Conservation (phyloP, 345 rosid genomes). For the Durio zibethinus region DNA sequence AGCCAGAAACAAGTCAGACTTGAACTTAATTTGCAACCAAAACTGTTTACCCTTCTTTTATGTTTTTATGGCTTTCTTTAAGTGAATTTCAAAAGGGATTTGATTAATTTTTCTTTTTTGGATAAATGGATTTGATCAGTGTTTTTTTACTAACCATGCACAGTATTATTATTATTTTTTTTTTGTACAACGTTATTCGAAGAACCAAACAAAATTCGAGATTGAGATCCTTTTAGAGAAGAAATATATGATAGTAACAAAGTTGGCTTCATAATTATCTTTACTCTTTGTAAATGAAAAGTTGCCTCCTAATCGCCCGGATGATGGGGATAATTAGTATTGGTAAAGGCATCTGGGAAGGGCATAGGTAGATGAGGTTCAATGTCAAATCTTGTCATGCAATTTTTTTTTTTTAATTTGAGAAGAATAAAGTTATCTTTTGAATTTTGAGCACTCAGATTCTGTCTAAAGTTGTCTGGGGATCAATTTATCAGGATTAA, state of each 20-base stretch:
- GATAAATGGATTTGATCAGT: too few relatives aligned
- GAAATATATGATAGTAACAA: too few relatives aligned
- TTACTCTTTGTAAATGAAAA: neutral
- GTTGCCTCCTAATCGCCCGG: neutral
- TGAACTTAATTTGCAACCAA: neutral
- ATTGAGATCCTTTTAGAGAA: too few relatives aligned
- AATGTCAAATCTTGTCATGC: neutral
- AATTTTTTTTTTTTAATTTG: too few relatives aligned
- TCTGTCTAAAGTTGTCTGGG: neutral
- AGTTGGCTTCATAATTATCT: too few relatives aligned
- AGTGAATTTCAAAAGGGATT: too few relatives aligned
- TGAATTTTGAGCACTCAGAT: constrained; percentile 11
- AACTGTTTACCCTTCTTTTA: neutral
- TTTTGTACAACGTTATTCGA: too few relatives aligned
- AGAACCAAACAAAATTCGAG: too few relatives aligned
- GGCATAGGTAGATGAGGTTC: neutral
- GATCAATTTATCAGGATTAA: neutral
- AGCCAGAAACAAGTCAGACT: neutral
- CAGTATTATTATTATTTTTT: too few relatives aligned
- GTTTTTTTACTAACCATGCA: too few relatives aligned
- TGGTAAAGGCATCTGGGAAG: neutral
- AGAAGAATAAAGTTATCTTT: constrained; percentile 14
- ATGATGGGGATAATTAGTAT: neutral
- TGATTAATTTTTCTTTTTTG: too few relatives aligned
- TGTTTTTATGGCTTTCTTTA: neutral